Conservation (phyloP, 2,329 filamentous ascomycete species). For the Colletotrichum sp. region DNA sequence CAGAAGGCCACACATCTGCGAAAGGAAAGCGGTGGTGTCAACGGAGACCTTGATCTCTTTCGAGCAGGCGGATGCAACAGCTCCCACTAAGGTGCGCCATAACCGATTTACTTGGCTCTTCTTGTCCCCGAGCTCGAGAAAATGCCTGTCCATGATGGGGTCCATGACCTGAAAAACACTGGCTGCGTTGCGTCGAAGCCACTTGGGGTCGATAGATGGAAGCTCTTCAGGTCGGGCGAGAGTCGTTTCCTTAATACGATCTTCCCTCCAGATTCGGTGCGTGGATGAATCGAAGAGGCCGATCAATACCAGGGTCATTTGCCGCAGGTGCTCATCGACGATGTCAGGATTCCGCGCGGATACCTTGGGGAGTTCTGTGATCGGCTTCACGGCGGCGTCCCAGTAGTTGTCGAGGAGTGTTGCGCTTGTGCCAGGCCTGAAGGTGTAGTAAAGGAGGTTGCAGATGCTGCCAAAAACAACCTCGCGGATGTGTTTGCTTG, state of each 20-base stretch:
- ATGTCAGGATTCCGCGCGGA: slow-evolving; percentile 38
- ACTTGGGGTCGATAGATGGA: slow-evolving; percentile 83
- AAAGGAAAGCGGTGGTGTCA: slow-evolving; percentile 82
- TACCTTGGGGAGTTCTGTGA: slow-evolving; percentile 46
- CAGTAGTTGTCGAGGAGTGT: slow-evolving; percentile 78
- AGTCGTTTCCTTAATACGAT: slow-evolving; percentile 67
- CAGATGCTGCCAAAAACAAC: slow-evolving; percentile 73
- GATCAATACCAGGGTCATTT: slow-evolving; percentile 72
- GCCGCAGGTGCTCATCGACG: slow-evolving; percentile 56
- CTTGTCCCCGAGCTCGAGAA: slow-evolving; percentile 66
- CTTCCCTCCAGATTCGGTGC: slow-evolving; percentile 73
- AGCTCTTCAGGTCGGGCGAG: slow-evolving; percentile 74
- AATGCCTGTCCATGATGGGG: slow-evolving; percentile 65
- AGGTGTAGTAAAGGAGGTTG: slow-evolving; percentile 82
- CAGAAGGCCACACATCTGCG: slow-evolving; percentile 72
- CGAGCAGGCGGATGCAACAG: slow-evolving; percentile 70
- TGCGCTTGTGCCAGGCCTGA: slow-evolving; percentile 71
- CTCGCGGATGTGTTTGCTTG: slow-evolving; percentile 61
- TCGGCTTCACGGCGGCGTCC: slow-evolving; percentile 72
- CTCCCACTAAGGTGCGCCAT: slow-evolving; percentile 66
- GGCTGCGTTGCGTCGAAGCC: slow-evolving; percentile 76
- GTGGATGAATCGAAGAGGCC: slow-evolving; percentile 69
- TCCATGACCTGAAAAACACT: slow-evolving; percentile 68
- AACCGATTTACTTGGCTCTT: slow-evolving; percentile 59
- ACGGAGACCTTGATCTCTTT: slow-evolving; percentile 91